Percentiles rank a stretch among this genome's conserved stretches.
These are phyloP conservation scores for Apiospora malaysiana DNA, from an alignment of 2,329 filamentous ascomycete species.

Conservation along the genomic window DNA sequence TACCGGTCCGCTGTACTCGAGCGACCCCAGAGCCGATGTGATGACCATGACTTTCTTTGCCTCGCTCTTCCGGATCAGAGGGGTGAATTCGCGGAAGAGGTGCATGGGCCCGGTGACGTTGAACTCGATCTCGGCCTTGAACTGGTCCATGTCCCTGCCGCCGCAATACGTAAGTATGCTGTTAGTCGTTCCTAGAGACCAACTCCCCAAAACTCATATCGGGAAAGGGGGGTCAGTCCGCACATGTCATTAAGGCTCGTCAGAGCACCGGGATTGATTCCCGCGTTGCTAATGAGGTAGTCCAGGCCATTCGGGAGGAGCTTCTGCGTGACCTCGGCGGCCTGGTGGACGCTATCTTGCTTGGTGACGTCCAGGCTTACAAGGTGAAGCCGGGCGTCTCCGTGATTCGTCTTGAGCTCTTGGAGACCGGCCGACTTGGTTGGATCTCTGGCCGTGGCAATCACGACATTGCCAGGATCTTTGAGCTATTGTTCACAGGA, in stretches of 20 bases:
- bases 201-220: neutral
- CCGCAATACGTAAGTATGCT: neutral
- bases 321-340: neutral
- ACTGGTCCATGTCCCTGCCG: neutral
- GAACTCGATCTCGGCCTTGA: conserved; percentile 9
- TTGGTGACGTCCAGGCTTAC: neutral
- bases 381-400: neutral
- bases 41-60: conserved; percentile 2
- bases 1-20: neutral
- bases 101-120: neutral
- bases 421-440: neutral
- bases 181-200: neutral
- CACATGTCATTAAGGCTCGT: neutral
- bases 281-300: neutral
- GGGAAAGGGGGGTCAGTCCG: neutral
- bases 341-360: neutral
- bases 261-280: neutral
- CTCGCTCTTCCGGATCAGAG: neutral
- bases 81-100: conserved; percentile 8
- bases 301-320: neutral
- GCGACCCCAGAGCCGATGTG: neutral
- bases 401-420: neutral
- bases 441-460: neutral
- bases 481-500: neutral
- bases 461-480: neutral